phyloP scores from a whole-genome alignment of 495 filamentous ascomycete species.

The Clavariopsis aquatica region DNA sequence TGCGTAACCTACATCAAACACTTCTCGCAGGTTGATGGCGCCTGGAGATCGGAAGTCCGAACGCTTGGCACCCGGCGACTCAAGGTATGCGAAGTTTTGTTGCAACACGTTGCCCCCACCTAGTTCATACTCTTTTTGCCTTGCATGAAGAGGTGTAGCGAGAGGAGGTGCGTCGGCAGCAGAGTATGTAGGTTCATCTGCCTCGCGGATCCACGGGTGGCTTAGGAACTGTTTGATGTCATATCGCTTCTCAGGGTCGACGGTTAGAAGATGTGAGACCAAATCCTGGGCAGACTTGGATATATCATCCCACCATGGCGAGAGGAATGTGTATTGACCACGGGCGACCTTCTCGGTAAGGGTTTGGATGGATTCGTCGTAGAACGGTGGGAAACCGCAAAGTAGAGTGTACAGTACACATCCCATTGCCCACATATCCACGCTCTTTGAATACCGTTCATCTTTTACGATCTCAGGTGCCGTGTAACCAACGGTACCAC shows the following conservation, averaged over 20 bases:
- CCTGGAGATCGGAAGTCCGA: conserved; percentile 96
- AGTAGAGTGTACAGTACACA: conserved; percentile 96
- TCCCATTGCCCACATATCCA: conserved; percentile 98
- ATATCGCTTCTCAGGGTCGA: conserved; percentile 89
- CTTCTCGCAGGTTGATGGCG: conserved; percentile 90
- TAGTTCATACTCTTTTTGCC: conserved; percentile 52
- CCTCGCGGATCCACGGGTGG: conserved; percentile 86
- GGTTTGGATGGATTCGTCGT: conserved; percentile 96
- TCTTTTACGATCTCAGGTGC: conserved; percentile 99
- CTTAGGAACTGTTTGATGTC: conserved; percentile 83
- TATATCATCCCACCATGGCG: conserved; percentile 99
- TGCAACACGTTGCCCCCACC: conserved; percentile 42
- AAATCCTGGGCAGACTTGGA: conserved; percentile 93
- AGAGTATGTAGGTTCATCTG: conserved; percentile 72
- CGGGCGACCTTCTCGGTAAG: conserved; percentile 96
- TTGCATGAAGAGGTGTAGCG: conserved; percentile 62
- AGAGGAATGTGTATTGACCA: conserved; percentile 96
- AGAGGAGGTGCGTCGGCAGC: conserved; percentile 76
- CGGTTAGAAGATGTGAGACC: conserved; percentile 87
- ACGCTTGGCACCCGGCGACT: conserved; percentile 60
- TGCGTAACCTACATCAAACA: conserved; percentile 95
- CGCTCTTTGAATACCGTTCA: conserved; percentile 96
- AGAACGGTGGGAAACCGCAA: conserved; percentile 97
- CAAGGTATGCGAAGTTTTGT: conserved; percentile 57
- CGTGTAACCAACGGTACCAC: conserved; percentile 96